Percentiles rank a stretch among this genome's conserved stretches.
Conservation (phyloP, 495 filamentous ascomycete genomes). For the Cryomyces antarcticus region DNA sequence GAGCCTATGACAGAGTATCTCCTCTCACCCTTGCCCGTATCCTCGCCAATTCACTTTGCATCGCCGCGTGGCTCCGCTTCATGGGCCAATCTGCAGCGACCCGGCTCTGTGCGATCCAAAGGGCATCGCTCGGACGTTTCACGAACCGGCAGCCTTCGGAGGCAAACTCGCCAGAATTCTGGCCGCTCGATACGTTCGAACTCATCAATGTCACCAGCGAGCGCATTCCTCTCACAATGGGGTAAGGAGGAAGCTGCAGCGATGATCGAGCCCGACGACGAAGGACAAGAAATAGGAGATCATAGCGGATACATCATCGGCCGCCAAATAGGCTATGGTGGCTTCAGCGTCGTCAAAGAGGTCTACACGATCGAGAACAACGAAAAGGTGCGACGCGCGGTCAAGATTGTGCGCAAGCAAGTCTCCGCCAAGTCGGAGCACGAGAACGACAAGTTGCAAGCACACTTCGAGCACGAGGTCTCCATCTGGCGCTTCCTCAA, state of each 20-base stretch:
- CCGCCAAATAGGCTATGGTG: slow-evolving; percentile 47
- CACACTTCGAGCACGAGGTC: slow-evolving; percentile 58
- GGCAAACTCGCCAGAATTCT: slow-evolving; percentile 5
- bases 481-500: slow-evolving; percentile 49
- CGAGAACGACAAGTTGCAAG: slow-evolving; percentile 50
- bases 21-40: slow-evolving; percentile 31
- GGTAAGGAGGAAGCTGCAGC: slow-evolving; percentile 20
- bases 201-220: slow-evolving; percentile 24
- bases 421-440: slow-evolving; percentile 31
- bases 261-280: slow-evolving; percentile 38
- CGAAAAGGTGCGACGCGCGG: slow-evolving; percentile 33
- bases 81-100: slow-evolving; percentile 23
- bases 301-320: slow-evolving; percentile 46
- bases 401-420: slow-evolving; percentile 54
- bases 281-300: slow-evolving; percentile 51
- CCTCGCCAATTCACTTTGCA: slow-evolving; percentile 23
- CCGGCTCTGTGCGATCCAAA: slow-evolving; percentile 8
- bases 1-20: slow-evolving; percentile 26
- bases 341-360: slow-evolving; percentile 54
- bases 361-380: slow-evolving; percentile 42
- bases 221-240: slow-evolving; percentile 40
- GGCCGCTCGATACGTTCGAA: slow-evolving; percentile 12
- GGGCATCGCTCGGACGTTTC: slow-evolving; percentile 8
- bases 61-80: slow-evolving; percentile 21
- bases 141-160: slow-evolving; percentile 4